A percentile compares a stretch with the other conserved stretches of the same genome.
phyloP scores from a whole-genome alignment of 2,329 filamentous ascomycete genomes.

The Fusarium incarnatum region DNA sequence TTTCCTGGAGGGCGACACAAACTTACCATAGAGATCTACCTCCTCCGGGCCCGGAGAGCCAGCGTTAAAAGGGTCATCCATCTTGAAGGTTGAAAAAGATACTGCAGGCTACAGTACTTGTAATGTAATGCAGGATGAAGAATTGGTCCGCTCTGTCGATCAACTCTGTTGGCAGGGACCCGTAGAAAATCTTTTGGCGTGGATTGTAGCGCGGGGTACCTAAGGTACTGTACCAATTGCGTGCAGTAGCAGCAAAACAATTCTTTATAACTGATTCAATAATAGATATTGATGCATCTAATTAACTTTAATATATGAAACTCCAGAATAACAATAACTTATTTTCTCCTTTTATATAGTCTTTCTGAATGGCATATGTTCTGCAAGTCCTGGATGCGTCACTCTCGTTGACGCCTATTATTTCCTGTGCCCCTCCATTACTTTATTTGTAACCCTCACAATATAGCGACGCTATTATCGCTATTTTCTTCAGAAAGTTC shows the following conservation, averaged over 20 bases:
- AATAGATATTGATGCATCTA: neutral
- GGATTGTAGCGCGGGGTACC: constrained; percentile 40
- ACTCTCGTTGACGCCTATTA: constrained; percentile 36
- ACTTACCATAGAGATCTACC: constrained; percentile 72
- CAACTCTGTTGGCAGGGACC: constrained; percentile 35
- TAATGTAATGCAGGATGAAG: constrained; percentile 46
- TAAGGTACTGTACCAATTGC: constrained; percentile 8
- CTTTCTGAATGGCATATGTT: neutral
- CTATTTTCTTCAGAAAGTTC: neutral
- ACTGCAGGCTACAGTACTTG: constrained; percentile 32
- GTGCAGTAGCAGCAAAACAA: neutral
- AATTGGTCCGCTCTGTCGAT: constrained; percentile 41
- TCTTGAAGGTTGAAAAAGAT: constrained; percentile 28
- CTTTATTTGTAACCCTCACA: neutral
- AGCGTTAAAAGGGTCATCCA: constrained; percentile 45
- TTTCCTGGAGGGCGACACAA: neutral
- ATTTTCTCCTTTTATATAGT: neutral
- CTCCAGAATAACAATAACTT: neutral
- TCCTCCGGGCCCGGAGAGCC: constrained; percentile 53
- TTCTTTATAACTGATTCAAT: neutral
- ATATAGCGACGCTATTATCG: neutral
- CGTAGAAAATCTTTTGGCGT: constrained; percentile 46
- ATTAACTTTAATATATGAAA: neutral
- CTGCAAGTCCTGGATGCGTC: constrained; percentile 32
- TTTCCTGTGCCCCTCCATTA: constrained; percentile 3